These are phyloP conservation scores for Phytomonas serpens DNA, from an alignment of 208 protist genomes.

Conservation along the genomic window DNA sequence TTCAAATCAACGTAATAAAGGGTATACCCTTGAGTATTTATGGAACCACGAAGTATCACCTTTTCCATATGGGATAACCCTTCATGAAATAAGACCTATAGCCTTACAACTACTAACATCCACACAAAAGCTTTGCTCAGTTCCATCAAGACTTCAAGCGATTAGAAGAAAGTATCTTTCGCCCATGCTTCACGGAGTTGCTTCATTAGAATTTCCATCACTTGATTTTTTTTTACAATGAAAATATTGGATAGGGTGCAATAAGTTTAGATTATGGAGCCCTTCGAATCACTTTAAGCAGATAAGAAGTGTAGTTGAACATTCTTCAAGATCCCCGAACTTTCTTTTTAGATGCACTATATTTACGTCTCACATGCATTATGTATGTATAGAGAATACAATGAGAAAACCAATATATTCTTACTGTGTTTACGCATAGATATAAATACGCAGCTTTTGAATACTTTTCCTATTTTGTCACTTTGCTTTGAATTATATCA, in stretches of 20 bases:
- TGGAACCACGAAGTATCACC: conserved; percentile 39
- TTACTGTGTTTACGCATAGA: conserved; percentile 7
- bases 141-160: conserved; percentile 51
- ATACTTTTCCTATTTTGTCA: conserved; percentile 13
- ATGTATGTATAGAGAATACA: conserved; percentile 1
- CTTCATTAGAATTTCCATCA: conserved; percentile 41
- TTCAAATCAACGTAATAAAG: conserved; percentile 8
- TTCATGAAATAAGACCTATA: conserved; percentile 32
- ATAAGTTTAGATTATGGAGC: conserved; percentile 1
- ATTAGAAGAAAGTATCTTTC: conserved; percentile 57
- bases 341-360: conserved; percentile 5
- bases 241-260: not conserved
- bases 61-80: conserved; percentile 29
- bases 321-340: not conserved
- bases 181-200: conserved; percentile 31
- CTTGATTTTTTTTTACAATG: conserved; percentile 2
- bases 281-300: not conserved
- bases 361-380: conserved; percentile 9
- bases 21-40: conserved; percentile 17
- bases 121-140: conserved; percentile 37
- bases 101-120: conserved; percentile 43
- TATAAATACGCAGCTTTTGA: conserved; percentile 3
- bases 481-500: conserved; percentile 5
- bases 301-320: not conserved
- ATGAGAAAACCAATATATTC: conserved; percentile 3